Percentiles rank a stretch among this genome's conserved stretches.
phyloP scores from a whole-genome alignment of 495 filamentous ascomycete genomes.

The Talaromyces wortmannii region DNA sequence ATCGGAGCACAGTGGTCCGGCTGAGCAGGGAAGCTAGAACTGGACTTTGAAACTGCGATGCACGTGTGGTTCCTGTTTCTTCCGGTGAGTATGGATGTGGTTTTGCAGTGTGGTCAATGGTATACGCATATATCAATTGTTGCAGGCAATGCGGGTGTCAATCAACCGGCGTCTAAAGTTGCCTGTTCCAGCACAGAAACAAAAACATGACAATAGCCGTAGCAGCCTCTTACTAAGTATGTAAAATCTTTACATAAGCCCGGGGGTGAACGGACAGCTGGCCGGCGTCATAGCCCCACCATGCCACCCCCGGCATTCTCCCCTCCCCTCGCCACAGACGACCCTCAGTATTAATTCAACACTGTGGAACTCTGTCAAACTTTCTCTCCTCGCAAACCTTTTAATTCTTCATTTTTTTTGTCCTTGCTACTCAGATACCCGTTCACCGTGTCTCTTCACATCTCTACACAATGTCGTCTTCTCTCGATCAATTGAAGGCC shows the following conservation, averaged over 20 bases:
- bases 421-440: neutral
- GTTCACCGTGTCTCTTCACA: slow-evolving; percentile 4
- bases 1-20: neutral
- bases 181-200: too few species aligned
- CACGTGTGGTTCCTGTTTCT: too few species aligned
- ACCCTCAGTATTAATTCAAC: neutral
- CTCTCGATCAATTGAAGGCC: slow-evolving; percentile 95
- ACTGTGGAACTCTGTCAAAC: neutral
- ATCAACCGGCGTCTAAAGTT: too few species aligned
- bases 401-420: neutral
- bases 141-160: too few species aligned
- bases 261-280: neutral
- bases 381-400: neutral
- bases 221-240: neutral
- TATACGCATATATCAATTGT: too few species aligned
- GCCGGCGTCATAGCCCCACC: neutral
- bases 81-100: too few species aligned
- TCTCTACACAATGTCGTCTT: slow-evolving; percentile 60
- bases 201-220: too few species aligned
- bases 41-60: too few species aligned
- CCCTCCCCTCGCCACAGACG: neutral
- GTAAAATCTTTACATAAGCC: too few species aligned
- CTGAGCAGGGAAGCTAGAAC: too few species aligned
- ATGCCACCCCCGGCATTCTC: neutral
- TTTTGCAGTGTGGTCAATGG: too few species aligned